Evolutionary conservation across 2,329 filamentous ascomycete species (phyloP).

Genomic region (Aspergillus melleus): DNA sequence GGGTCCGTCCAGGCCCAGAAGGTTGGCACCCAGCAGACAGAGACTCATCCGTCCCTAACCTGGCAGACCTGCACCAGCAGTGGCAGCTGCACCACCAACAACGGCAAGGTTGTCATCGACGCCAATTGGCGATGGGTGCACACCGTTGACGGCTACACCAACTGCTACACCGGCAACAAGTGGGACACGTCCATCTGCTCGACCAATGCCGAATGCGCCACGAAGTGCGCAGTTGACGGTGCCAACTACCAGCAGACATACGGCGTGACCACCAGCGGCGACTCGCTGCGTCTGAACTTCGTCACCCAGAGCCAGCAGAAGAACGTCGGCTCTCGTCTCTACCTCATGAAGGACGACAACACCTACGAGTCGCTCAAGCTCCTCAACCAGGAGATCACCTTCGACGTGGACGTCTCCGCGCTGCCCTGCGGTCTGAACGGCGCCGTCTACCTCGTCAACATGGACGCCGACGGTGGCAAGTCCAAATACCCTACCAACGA

Average conservation of each 20-base stretch:
- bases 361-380: conserved; percentile 67
- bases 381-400: conserved; percentile 68
- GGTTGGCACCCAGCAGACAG: conserved; percentile 22
- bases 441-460: conserved; percentile 66
- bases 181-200: conserved; percentile 53
- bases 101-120: conserved; percentile 54
- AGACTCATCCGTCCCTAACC: conserved; percentile 50
- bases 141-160: conserved; percentile 49
- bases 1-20: conserved; percentile 20
- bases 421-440: conserved; percentile 71
- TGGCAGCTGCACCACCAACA: conserved; percentile 53
- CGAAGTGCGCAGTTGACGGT: conserved; percentile 59
- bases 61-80: conserved; percentile 53
- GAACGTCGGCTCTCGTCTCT: conserved; percentile 57
- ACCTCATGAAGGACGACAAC: conserved; percentile 62
- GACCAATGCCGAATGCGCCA: conserved; percentile 51
- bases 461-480: conserved; percentile 61
- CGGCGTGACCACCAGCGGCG: conserved; percentile 53
- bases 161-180: conserved; percentile 59
- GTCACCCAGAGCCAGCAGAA: conserved; percentile 39
- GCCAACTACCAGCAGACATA: conserved; percentile 55
- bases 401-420: conserved; percentile 69
- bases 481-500: conserved; percentile 53
- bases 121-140: conserved; percentile 62
- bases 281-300: conserved; percentile 51